Evolutionary conservation across 2,329 filamentous ascomycete genomes (phyloP).

Genomic region (Colletotrichum incanum): DNA sequence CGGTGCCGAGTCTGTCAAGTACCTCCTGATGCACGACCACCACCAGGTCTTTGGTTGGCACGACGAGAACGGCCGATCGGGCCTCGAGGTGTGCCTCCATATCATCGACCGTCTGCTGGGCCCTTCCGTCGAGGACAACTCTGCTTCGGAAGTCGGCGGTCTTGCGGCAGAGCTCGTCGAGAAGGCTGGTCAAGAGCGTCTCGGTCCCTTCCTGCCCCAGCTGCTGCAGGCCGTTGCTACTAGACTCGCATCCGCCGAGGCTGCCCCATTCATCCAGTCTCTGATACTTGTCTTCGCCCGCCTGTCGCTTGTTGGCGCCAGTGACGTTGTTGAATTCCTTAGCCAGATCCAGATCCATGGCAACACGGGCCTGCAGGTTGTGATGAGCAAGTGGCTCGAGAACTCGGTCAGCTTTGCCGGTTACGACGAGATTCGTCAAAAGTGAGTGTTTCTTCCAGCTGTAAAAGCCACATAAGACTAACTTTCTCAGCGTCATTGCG

Average conservation of each 20-base stretch:
- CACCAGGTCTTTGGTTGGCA: conserved; percentile 91
- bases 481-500: conserved; percentile 83
- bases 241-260: conserved; percentile 84
- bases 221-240: conserved; percentile 91
- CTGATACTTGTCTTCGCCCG: conserved; percentile 95
- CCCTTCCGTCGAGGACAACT: conserved; percentile 89
- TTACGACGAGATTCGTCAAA: conserved; percentile 97
- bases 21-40: conserved; percentile 90
- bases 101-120: conserved; percentile 94
- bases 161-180: conserved; percentile 96
- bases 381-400: conserved; percentile 95
- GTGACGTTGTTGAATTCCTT: conserved; percentile 93
- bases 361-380: conserved; percentile 88
- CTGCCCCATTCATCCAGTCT: conserved; percentile 94
- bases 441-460: conserved; percentile 70
- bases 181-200: conserved; percentile 90
- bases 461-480: background rate
- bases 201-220: conserved; percentile 91
- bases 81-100: conserved; percentile 88
- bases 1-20: conserved; percentile 88
- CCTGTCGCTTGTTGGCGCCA: conserved; percentile 86
- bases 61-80: conserved; percentile 84
- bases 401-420: conserved; percentile 98
- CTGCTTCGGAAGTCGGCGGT: conserved; percentile 95
- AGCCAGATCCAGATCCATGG: conserved; percentile 85